phyloP scores from a whole-genome alignment of 495 filamentous ascomycete genomes.

The Saxophila tyrrhenica region DNA sequence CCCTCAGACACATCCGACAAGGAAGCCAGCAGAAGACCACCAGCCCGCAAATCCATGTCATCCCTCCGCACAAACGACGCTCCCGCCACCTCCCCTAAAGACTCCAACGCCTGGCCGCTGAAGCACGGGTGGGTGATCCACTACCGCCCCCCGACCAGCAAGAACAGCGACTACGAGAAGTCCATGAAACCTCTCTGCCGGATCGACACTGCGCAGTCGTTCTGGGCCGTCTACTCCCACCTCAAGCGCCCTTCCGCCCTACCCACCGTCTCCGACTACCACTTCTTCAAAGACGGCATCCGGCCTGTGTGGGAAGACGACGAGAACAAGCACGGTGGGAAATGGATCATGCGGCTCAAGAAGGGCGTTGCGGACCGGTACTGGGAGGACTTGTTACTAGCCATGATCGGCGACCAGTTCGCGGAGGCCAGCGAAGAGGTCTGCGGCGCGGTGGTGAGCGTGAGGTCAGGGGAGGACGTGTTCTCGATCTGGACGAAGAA shows the following conservation, averaged over 20 bases:
- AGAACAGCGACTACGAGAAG: slow-evolving; percentile 98
- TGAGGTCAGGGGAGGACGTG: slow-evolving; percentile 90
- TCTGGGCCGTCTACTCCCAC: slow-evolving; percentile 85
- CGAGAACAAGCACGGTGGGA: slow-evolving; percentile 88
- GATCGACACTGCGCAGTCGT: slow-evolving; percentile 76
- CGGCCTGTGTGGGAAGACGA: slow-evolving; percentile 98
- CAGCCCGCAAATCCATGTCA: slow-evolving; percentile 9
- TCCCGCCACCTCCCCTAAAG: slow-evolving; percentile 30
- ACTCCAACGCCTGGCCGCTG: slow-evolving; percentile 34
- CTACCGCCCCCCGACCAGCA: slow-evolving; percentile 89
- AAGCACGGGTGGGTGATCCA: slow-evolving; percentile 91
- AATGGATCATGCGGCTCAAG: slow-evolving; percentile 92
- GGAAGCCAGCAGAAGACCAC: slow-evolving; percentile 5
- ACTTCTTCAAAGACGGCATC: slow-evolving; percentile 94
- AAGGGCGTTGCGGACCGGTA: slow-evolving; percentile 95
- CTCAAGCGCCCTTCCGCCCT: slow-evolving; percentile 79
- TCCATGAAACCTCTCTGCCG: slow-evolving; percentile 76
- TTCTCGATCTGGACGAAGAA: slow-evolving; percentile 95
- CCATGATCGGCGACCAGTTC: slow-evolving; percentile 91
- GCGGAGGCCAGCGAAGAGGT: slow-evolving; percentile 88
- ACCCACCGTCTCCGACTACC: slow-evolving; percentile 91
- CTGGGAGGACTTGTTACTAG: slow-evolving; percentile 91
- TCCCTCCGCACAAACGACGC: slow-evolving; percentile 29
- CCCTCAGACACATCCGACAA: slow-evolving; percentile 1
- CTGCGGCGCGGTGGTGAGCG: slow-evolving; percentile 86